These are phyloP conservation scores for Cyberlindnera subsufficiens DNA, from an alignment of 805 yeast genomes.

Conservation along the genomic window DNA sequence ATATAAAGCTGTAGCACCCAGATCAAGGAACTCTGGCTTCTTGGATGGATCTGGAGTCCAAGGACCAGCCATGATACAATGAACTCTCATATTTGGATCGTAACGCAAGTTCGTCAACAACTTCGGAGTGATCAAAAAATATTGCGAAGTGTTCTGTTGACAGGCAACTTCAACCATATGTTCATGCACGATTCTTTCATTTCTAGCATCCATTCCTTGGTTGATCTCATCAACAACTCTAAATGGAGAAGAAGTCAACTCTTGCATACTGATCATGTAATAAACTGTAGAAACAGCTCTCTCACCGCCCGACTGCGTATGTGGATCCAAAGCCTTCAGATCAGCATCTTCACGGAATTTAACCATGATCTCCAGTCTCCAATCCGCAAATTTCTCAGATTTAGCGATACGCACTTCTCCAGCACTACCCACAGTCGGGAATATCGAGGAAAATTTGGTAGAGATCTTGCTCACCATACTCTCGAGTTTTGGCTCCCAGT, in stretches of 20 bases:
- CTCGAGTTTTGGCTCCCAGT: constrained; percentile 62
- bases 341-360: constrained; percentile 76
- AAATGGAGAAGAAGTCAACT: constrained; percentile 82
- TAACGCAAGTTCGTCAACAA: constrained; percentile 72
- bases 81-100: constrained; percentile 75
- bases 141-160: constrained; percentile 59
- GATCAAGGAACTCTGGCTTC: constrained; percentile 25
- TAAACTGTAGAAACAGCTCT: constrained; percentile 92
- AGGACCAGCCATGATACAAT: constrained; percentile 68
- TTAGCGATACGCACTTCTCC: constrained; percentile 68
- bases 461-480: constrained; percentile 52
- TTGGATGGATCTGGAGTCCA: constrained; percentile 35
- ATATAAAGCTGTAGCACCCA: constrained; percentile 29
- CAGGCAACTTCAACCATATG: constrained; percentile 89
- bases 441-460: constrained; percentile 55
- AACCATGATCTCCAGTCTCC: constrained; percentile 82
- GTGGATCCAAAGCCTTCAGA: constrained; percentile 70
- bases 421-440: constrained; percentile 73
- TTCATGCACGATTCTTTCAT: constrained; percentile 81
- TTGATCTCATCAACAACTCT: constrained; percentile 96
- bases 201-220: constrained; percentile 96
- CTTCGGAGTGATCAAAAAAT: constrained; percentile 91
- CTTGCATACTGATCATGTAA: constrained; percentile 86
- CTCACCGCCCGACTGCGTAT: constrained; percentile 96
- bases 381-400: constrained; percentile 52